Percentiles rank a stretch among this genome's conserved stretches.
These are phyloP conservation scores for Apiospora marii DNA, from an alignment of 2,329 filamentous ascomycete genomes.

Conservation along the genomic window DNA sequence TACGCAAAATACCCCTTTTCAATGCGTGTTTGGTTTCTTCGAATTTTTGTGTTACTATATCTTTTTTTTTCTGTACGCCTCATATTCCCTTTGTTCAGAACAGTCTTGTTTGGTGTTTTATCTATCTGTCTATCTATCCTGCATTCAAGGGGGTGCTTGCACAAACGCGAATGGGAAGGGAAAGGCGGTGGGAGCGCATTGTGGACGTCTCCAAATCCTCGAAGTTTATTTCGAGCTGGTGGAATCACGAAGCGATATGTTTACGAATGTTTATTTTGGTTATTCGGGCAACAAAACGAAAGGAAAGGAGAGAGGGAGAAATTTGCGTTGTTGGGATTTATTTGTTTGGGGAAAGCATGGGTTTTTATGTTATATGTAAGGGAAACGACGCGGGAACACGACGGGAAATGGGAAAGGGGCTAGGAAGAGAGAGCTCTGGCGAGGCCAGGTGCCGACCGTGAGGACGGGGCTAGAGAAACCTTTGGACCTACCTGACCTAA, in stretches of 20 bases:
- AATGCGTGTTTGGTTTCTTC: conserved; percentile 4
- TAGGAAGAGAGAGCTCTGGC: conserved; percentile 11
- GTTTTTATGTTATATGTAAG: background rate
- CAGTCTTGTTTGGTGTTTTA: background rate
- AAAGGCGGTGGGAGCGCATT: background rate
- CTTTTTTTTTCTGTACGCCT: background rate
- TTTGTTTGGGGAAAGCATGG: background rate
- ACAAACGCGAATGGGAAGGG: background rate
- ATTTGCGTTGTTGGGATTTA: background rate
- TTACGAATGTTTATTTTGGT: conserved; percentile 11
- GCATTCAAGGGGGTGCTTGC: conserved; percentile 13
- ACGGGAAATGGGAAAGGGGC: conserved; percentile 1
- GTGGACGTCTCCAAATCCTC: conserved; percentile 17
- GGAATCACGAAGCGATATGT: conserved; percentile 22
- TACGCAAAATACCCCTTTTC: conserved; percentile 17
- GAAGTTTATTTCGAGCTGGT: conserved; percentile 22
- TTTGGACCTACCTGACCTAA: conserved; percentile 2
- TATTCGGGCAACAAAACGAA: conserved; percentile 7
- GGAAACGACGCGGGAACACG: background rate
- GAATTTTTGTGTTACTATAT: conserved; percentile 21
- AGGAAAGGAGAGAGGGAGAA: too few species aligned
- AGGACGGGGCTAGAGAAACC: background rate
- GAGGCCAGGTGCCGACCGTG: conserved; percentile 15
- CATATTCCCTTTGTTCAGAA: conserved; percentile 1
- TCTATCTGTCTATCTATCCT: background rate